These are phyloP conservation scores for Gossypium australe DNA, from an alignment of 345 rosid species.

Conservation along the genomic window DNA sequence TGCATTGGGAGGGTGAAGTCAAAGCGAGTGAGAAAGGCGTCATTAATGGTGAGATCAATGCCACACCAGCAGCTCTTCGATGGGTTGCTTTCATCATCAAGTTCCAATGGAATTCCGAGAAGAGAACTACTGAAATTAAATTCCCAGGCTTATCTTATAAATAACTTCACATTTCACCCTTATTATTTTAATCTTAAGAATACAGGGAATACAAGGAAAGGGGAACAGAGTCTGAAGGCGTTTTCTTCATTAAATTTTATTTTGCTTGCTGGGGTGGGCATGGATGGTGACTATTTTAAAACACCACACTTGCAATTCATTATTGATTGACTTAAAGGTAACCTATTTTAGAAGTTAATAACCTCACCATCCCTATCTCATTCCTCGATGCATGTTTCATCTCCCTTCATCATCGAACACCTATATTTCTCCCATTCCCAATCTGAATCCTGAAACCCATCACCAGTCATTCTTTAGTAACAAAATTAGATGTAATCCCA, in stretches of 20 bases:
- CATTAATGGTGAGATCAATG: constrained; percentile 3
- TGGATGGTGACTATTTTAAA: background rate
- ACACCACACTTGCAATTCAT: background rate
- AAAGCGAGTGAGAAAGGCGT: background rate
- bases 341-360: background rate
- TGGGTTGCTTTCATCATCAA: constrained; percentile 5
- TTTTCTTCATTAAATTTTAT: background rate
- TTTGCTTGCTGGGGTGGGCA: background rate
- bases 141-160: background rate
- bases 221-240: background rate
- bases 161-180: too few species aligned
- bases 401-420: background rate
- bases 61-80: background rate
- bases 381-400: too few species aligned
- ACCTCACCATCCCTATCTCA: too few species aligned
- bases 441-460: background rate
- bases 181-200: background rate
- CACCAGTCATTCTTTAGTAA: too few species aligned
- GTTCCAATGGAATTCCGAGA: background rate
- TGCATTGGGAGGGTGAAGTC: background rate
- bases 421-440: too few species aligned
- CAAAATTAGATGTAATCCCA: too few species aligned
- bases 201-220: background rate
- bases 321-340: background rate
- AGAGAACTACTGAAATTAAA: background rate